Base-by-base conservation (phyloP, 2,329 filamentous ascomycete species). In the Talaromyces atroroseus region DNA sequence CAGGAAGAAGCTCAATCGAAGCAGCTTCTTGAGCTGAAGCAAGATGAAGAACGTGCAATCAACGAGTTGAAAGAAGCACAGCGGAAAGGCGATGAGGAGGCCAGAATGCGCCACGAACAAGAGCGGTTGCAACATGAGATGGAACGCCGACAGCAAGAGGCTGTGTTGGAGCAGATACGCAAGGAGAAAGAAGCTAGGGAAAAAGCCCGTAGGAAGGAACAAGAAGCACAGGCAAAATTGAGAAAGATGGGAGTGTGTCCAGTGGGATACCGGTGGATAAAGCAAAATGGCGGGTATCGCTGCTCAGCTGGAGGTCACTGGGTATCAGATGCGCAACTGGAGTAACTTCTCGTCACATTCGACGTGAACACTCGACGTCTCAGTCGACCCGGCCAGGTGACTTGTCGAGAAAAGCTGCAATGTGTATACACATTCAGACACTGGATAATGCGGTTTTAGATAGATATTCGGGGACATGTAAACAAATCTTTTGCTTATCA, bases 181-280 rank as follows among this genome's bases (percentile, higher is more conserved):
- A 14, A 36, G 32, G 32, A 36, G 8, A 36, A 36, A 77, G 58
- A 74, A 74, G 56, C 62, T 46, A 57, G 64, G 71, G 58, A 65
- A 75, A 61, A 63, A 64, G 45, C 69, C 59, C 40, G 42, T n/a
- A 29, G 40, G 14, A 70, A 75, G 59, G 76, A 80, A 58, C 63
- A 64, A 24, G 62, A 68, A 18, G 67, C 62, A 11, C 76, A 80
- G 68, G 61, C 64, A 40, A 84, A 79, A 62, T 65, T 90, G 60
- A 69, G 65, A 60, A 29, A 61, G 1, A 74, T 82, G 72, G 86
- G 86, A 0, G 50, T 68, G 0, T 91, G 87, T 66, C 73, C 76
- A 0, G 38, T 54, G 18, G 87, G 86, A 0, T 90, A 49, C 63
- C 54, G 57, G 0, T 90, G 87, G 87, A 82, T 87, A 24, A 82